A percentile compares a stretch with the other conserved stretches of the same genome.
These are phyloP conservation scores for Gaultheria prostrata DNA, from an alignment of 148 eudicot genomes.

Conservation along the genomic window DNA sequence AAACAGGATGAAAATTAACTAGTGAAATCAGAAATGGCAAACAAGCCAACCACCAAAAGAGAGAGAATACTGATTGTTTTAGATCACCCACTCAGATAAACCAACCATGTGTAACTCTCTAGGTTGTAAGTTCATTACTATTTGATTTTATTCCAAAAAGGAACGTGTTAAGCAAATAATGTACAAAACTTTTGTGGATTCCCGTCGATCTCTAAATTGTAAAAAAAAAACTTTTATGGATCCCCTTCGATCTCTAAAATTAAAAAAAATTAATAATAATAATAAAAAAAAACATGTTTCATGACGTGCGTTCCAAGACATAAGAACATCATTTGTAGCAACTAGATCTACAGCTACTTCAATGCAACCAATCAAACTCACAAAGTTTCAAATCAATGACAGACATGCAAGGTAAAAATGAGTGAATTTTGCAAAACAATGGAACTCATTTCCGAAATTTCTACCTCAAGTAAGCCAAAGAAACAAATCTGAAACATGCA, in stretches of 20 bases:
- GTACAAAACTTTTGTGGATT: too few species aligned
- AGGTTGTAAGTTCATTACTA: too few species aligned
- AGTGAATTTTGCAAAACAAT: neutral
- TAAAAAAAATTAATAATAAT: too few species aligned
- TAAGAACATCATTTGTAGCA: neutral
- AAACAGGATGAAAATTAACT: neutral
- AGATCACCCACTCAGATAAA: neutral
- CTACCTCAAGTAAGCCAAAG: conserved; percentile 5
- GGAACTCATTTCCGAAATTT: neutral
- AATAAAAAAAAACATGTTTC: too few species aligned
- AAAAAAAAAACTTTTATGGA: too few species aligned
- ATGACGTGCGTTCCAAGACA: neutral
- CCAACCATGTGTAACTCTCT: neutral
- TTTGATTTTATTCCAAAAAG: too few species aligned
- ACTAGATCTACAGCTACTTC: neutral
- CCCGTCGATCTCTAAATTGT: too few species aligned
- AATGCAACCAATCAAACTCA: neutral
- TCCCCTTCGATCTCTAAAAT: too few species aligned
- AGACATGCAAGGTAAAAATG: neutral
- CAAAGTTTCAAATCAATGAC: neutral
- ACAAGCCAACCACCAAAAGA: neutral
- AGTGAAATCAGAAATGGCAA: neutral
- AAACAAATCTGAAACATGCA: conserved; percentile 6
- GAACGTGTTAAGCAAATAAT: too few species aligned
- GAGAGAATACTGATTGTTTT: neutral